Evolutionary conservation across 164 flowering plant species (phyloP).

Genomic region (Tinospora cordifolia): DNA sequence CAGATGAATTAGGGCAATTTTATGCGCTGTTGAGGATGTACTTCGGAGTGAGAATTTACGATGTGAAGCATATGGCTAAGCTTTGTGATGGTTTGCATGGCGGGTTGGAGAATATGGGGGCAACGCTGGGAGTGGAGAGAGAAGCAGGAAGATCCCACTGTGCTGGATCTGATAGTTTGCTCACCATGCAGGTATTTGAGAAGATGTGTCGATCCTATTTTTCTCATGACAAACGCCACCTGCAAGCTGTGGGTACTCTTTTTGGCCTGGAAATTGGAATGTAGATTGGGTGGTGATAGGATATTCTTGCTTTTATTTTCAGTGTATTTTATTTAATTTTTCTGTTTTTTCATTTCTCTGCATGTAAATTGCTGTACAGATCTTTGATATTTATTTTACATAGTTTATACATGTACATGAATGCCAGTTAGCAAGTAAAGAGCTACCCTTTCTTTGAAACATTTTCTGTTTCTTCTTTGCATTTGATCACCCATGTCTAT

Average conservation of each 20-base stretch:
- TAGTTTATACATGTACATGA: too few species aligned
- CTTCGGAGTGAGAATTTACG: background rate
- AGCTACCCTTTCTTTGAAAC: too few species aligned
- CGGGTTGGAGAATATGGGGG: background rate
- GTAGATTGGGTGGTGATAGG: too few species aligned
- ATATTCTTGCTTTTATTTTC: too few species aligned
- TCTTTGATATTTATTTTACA: too few species aligned
- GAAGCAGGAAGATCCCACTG: background rate
- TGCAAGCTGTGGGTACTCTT: background rate
- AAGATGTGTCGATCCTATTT: background rate
- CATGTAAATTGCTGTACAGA: too few species aligned
- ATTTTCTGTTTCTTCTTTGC: too few species aligned
- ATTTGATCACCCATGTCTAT: too few species aligned
- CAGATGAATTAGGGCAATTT: background rate
- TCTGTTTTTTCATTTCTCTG: too few species aligned
- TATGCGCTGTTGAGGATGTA: background rate
- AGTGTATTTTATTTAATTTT: too few species aligned
- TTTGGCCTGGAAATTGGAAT: background rate
- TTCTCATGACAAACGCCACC: background rate
- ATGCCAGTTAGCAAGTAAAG: too few species aligned
- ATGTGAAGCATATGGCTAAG: background rate
- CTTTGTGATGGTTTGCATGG: background rate
- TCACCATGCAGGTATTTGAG: background rate
- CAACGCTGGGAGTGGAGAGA: background rate
- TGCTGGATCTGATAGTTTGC: conserved; percentile 5